Conservation (phyloP, 306 rosid species). For the Glycine tomentella region DNA sequence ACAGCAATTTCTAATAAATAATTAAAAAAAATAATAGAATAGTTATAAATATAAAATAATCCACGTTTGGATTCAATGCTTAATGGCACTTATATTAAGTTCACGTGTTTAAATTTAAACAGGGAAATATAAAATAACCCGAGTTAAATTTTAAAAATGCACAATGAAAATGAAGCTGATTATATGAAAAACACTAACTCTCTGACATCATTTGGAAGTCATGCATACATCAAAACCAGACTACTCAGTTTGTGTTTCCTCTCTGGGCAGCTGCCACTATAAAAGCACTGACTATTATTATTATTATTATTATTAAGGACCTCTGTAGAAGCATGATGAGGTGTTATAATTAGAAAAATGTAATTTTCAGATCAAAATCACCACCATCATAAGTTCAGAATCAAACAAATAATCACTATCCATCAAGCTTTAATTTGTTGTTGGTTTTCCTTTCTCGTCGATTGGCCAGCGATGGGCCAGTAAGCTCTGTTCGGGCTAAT, state of each 20-base stretch:
- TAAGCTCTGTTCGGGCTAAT: not conserved
- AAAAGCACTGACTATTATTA: not conserved
- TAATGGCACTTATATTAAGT: too few species aligned
- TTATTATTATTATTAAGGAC: not conserved
- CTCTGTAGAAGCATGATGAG: conserved; percentile 8
- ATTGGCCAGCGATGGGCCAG: not conserved
- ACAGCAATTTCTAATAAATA: too few species aligned
- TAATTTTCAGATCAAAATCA: not conserved
- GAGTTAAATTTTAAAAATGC: too few species aligned
- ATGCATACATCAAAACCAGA: not conserved
- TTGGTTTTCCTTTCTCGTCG: not conserved
- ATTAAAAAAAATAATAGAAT: too few species aligned
- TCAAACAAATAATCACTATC: not conserved
- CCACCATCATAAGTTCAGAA: not conserved
- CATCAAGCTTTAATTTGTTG: not conserved
- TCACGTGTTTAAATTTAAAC: too few species aligned
- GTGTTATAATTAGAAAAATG: not conserved
- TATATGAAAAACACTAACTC: not conserved
- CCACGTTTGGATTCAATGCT: too few species aligned
- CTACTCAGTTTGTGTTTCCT: not conserved
- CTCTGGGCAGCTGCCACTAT: not conserved
- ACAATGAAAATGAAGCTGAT: not conserved
- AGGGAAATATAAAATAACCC: too few species aligned
- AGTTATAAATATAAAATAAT: too few species aligned
- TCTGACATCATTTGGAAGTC: not conserved